Percentiles rank a stretch among this genome's conserved stretches.
Evolutionary conservation across 805 yeast genomes (phyloP).

Genomic region (Saccharomycopsis oosterbeekiorum): DNA sequence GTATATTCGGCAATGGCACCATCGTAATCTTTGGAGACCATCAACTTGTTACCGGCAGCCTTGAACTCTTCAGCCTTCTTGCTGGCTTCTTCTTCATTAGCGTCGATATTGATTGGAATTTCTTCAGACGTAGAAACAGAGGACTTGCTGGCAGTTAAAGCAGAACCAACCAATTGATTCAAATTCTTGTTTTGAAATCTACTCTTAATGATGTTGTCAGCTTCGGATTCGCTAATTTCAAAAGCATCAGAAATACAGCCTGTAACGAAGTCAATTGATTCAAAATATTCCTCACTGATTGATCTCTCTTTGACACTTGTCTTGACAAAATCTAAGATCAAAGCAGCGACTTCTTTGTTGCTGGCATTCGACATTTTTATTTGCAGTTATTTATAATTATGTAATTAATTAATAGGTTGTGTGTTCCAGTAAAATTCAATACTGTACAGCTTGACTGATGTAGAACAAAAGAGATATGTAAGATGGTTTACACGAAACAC

Average conservation of each 20-base stretch:
- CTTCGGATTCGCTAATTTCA: slow-evolving; percentile 47
- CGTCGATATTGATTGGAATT: slow-evolving; percentile 33
- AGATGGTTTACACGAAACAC: too few species aligned
- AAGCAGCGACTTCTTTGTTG: slow-evolving; percentile 59
- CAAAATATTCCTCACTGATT: slow-evolving; percentile 69
- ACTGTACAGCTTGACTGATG: too few species aligned
- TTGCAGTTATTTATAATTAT: not conserved
- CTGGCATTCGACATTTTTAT: slow-evolving; percentile 29
- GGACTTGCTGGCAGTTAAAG: slow-evolving; percentile 23
- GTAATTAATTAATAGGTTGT: not conserved
- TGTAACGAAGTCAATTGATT: slow-evolving; percentile 87
- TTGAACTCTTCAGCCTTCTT: slow-evolving; percentile 79
- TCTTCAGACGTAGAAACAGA: slow-evolving; percentile 17
- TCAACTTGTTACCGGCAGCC: slow-evolving; percentile 79
- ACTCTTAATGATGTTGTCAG: slow-evolving; percentile 24
- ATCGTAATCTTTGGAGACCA: slow-evolving; percentile 68
- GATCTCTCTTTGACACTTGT: slow-evolving; percentile 48
- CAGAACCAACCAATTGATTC: slow-evolving; percentile 32
- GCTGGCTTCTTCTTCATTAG: slow-evolving; percentile 39
- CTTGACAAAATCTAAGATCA: slow-evolving; percentile 65
- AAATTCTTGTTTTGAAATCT: slow-evolving; percentile 42
- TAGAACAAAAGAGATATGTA: too few species aligned
- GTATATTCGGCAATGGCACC: slow-evolving; percentile 73
- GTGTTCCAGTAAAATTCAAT: too few species aligned
- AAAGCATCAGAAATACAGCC: slow-evolving; percentile 88